A percentile compares a stretch with the other conserved stretches of the same genome.
phyloP scores from a whole-genome alignment of 768 basidiomycete species.

The Pisolithus tinctorius region DNA sequence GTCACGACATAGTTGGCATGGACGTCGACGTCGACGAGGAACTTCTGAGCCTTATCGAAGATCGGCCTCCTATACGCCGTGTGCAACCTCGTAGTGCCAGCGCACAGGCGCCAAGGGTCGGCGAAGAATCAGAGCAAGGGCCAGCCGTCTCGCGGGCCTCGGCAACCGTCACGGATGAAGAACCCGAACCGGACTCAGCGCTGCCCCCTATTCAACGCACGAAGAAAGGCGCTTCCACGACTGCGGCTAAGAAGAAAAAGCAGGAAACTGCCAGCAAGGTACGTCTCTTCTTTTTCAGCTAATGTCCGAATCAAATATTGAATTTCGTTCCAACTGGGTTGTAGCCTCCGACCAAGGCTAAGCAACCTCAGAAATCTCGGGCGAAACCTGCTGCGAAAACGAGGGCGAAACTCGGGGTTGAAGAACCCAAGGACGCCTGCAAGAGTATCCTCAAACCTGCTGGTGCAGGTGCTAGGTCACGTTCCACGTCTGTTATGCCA shows the following conservation, averaged over 20 bases:
- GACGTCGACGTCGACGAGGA: conserved; percentile 50
- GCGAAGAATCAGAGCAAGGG: conserved; percentile 5
- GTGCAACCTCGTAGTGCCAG: background rate
- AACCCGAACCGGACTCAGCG: conserved; percentile 48
- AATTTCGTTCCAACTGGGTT: background rate
- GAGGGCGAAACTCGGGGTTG: conserved; percentile 21
- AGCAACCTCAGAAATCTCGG: conserved; percentile 26
- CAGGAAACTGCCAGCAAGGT: conserved; percentile 18
- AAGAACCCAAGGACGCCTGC: conserved; percentile 2
- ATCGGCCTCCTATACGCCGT: conserved; percentile 21
- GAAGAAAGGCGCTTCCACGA: conserved; percentile 13
- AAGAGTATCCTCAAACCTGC: conserved; percentile 15
- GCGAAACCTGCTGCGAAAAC: conserved; percentile 26
- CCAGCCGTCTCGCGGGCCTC: conserved; percentile 3
- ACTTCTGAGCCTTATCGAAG: conserved; percentile 63
- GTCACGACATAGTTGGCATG: conserved; percentile 2
- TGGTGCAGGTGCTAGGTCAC: conserved; percentile 43
- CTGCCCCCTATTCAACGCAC: conserved; percentile 38
- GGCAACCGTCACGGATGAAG: conserved; percentile 9
- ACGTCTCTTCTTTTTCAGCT: background rate
- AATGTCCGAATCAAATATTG: background rate
- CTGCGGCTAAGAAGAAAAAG: conserved; percentile 28
- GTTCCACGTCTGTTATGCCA: conserved; percentile 68
- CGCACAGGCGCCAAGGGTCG: background rate
- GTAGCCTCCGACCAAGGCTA: conserved; percentile 20